phyloP scores from a whole-genome alignment of 208 protist species.

The Wallacemonas rigidus region DNA sequence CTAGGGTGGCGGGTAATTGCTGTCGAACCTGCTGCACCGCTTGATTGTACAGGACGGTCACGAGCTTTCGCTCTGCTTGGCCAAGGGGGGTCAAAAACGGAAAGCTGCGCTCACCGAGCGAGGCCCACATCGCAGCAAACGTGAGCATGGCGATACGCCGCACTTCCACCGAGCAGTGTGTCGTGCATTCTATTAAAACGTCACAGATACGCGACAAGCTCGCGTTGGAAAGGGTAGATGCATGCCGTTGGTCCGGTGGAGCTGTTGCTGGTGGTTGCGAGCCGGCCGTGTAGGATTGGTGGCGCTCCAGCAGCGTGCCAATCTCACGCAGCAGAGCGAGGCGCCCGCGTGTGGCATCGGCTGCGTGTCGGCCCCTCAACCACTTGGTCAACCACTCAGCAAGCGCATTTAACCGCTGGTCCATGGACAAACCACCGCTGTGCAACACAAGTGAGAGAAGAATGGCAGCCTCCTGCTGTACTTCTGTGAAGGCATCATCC shows the following conservation, averaged over 20 bases:
- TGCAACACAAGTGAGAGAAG: slow-evolving; percentile 33
- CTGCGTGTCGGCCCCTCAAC: slow-evolving; percentile 26
- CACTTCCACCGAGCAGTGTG: slow-evolving; percentile 50
- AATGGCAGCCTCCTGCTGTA: slow-evolving; percentile 51
- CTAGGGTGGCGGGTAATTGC: background rate
- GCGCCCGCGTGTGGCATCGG: slow-evolving; percentile 53
- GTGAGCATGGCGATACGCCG: slow-evolving; percentile 28
- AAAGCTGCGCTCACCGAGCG: slow-evolving; percentile 34
- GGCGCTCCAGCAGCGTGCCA: slow-evolving; percentile 39
- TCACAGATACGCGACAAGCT: slow-evolving; percentile 40
- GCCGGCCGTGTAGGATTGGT: background rate
- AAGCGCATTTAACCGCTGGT: slow-evolving; percentile 51
- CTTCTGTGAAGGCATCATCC: slow-evolving; percentile 81
- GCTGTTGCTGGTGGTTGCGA: background rate
- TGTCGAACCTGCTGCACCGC: slow-evolving; percentile 3
- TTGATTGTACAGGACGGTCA: slow-evolving; percentile 55
- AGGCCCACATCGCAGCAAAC: slow-evolving; percentile 40
- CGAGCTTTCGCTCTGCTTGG: slow-evolving; percentile 49
- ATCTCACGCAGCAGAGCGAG: slow-evolving; percentile 55
- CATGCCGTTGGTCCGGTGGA: background rate
- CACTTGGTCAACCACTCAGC: slow-evolving; percentile 50
- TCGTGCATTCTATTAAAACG: slow-evolving; percentile 31
- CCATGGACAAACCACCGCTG: slow-evolving; percentile 21
- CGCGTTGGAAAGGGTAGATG: slow-evolving; percentile 28
- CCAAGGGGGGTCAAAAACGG: slow-evolving; percentile 52